Percentiles rank a stretch among this genome's conserved stretches.
Conservation (phyloP, 2,329 filamentous ascomycete species). For the Plectosphaerella plurivora region DNA sequence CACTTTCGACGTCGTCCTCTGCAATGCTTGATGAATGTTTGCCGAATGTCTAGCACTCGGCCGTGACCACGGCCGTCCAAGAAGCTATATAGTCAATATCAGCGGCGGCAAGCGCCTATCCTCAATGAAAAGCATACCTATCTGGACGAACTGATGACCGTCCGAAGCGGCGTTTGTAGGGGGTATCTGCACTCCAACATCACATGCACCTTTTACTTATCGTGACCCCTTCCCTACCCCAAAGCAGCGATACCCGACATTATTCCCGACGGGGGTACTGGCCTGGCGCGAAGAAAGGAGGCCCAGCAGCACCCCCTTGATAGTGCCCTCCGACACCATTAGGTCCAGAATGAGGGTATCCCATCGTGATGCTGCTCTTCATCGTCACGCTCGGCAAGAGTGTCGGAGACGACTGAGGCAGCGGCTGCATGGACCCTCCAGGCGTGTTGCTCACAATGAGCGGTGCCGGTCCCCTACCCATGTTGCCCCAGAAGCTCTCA, state of each 20-base stretch:
- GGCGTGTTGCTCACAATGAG: neutral
- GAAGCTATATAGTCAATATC: too few species aligned
- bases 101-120: too few species aligned
- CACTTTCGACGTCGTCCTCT: constrained; percentile 18
- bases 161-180: too few species aligned
- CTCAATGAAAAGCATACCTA: too few species aligned
- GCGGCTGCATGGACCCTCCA: too few species aligned
- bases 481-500: constrained; percentile 26
- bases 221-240: neutral
- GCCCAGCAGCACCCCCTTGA: neutral
- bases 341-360: neutral
- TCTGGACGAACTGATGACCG: too few species aligned
- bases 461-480: neutral
- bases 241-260: neutral
- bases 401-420: too few species aligned
- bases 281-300: neutral
- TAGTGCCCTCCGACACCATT: neutral
- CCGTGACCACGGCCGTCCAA: too few species aligned
- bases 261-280: neutral
- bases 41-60: too few species aligned
- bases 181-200: too few species aligned
- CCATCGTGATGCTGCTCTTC: neutral
- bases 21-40: neutral
- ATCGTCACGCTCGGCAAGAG: too few species aligned
- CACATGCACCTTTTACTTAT: too few species aligned